phyloP scores from a whole-genome alignment of 108 stramenopile species.

The Asterionellopsis glacialis region DNA sequence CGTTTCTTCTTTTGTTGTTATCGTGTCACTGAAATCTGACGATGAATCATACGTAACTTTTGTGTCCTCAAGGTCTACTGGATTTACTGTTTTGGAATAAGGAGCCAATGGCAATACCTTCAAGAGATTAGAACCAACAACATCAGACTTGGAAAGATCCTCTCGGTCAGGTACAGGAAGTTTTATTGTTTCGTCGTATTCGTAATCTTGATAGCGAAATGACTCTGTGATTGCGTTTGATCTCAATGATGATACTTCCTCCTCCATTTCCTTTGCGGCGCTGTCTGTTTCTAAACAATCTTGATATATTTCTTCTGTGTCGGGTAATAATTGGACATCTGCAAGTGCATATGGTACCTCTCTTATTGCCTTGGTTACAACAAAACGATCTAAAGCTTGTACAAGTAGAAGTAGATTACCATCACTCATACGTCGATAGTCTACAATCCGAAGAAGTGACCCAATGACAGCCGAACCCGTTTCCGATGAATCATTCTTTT shows the following conservation, averaged over 20 bases:
- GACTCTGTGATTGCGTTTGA: constrained; percentile 48
- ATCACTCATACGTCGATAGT: constrained; percentile 65
- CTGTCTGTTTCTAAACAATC: constrained; percentile 2
- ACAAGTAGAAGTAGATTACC: constrained; percentile 61
- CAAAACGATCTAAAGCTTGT: constrained; percentile 71
- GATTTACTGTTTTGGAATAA: constrained; percentile 19
- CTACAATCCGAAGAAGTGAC: constrained; percentile 55
- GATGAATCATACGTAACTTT: not conserved
- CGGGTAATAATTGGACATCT: constrained; percentile 61
- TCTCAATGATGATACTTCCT: constrained; percentile 9
- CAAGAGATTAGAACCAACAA: constrained; percentile 41
- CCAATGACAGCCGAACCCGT: constrained; percentile 44
- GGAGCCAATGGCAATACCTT: constrained; percentile 54
- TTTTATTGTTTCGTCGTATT: constrained; percentile 43
- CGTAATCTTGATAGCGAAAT: constrained; percentile 58
- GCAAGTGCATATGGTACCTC: constrained; percentile 58
- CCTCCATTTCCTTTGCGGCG: constrained; percentile 1
- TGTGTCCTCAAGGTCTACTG: not conserved
- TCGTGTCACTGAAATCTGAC: not conserved
- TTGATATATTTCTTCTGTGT: constrained; percentile 51
- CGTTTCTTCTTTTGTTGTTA: not conserved
- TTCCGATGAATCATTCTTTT: not conserved
- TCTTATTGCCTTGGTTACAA: constrained; percentile 47
- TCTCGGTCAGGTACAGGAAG: constrained; percentile 31
- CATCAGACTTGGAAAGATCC: constrained; percentile 37